Percentiles rank a stretch among this genome's conserved stretches.
Evolutionary conservation across 306 rosid species (phyloP).

Genomic region (Prunus campanulata): DNA sequence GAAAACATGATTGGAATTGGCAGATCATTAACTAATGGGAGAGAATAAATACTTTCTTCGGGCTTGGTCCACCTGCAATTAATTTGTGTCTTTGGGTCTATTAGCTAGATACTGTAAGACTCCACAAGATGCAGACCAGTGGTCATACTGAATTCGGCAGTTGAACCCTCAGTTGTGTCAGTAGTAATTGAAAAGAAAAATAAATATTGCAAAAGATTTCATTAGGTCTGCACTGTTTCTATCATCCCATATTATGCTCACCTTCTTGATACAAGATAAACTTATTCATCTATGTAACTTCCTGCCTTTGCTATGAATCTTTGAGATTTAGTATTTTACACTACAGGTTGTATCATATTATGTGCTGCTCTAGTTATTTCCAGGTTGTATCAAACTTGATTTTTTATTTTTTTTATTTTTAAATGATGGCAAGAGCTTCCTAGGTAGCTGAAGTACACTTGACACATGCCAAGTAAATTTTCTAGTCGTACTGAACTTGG

Average conservation of each 20-base stretch:
- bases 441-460: too few relatives aligned
- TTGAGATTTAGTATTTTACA: neutral
- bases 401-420: too few relatives aligned
- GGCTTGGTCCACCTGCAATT: neutral
- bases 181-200: neutral
- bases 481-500: too few relatives aligned
- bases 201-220: neutral
- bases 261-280: neutral
- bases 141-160: neutral
- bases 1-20: neutral
- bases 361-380: neutral
- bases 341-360: neutral
- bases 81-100: neutral
- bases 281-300: neutral
- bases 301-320: neutral
- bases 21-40: neutral
- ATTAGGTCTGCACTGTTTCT: neutral
- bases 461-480: too few relatives aligned
- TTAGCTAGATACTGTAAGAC: neutral
- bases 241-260: neutral
- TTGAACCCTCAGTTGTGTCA: neutral
- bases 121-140: neutral
- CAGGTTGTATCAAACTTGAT: too few relatives aligned
- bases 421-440: too few relatives aligned
- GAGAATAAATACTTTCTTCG: neutral